Percentiles rank a stretch among this genome's conserved stretches.
phyloP scores from a whole-genome alignment of 805 yeast genomes.

The Clavispora santaluciae region DNA sequence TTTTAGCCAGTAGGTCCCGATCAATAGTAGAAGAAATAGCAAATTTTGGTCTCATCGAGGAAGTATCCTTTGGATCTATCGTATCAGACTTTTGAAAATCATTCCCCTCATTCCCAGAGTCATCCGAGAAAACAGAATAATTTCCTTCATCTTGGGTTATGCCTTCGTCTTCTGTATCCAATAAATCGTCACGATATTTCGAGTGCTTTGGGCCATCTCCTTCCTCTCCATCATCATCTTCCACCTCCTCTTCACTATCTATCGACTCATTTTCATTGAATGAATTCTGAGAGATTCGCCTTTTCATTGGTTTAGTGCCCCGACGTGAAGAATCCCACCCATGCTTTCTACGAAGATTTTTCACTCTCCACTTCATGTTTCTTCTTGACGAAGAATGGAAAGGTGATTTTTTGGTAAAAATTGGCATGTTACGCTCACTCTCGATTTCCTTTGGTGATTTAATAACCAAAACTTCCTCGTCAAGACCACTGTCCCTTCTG shows the following conservation, averaged over 20 bases:
- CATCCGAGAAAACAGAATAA: slow-evolving; percentile 8
- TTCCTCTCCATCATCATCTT: slow-evolving; percentile 1
- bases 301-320: neutral
- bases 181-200: neutral
- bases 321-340: neutral
- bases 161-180: slow-evolving; percentile 14
- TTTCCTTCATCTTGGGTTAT: slow-evolving; percentile 5
- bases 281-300: slow-evolving; percentile 2
- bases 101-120: slow-evolving; percentile 11
- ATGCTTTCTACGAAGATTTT: slow-evolving; percentile 10
- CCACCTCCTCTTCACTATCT: slow-evolving; percentile 9
- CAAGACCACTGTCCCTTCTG: slow-evolving; percentile 23
- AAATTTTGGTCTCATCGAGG: neutral
- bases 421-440: slow-evolving; percentile 29
- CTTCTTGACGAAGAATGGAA: neutral
- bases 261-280: slow-evolving; percentile 9
- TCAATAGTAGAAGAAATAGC: neutral
- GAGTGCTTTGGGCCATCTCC: slow-evolving; percentile 4
- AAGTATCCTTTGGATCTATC: neutral
- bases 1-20: slow-evolving; percentile 1
- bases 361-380: slow-evolving; percentile 4
- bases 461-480: slow-evolving; percentile 76
- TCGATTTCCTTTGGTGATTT: slow-evolving; percentile 74
- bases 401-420: slow-evolving; percentile 25
- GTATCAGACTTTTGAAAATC: slow-evolving; percentile 10